A percentile compares a stretch with the other conserved stretches of the same genome.
phyloP scores from a whole-genome alignment of 306 rosid species.

The Glycyrrhiza uralensis region DNA sequence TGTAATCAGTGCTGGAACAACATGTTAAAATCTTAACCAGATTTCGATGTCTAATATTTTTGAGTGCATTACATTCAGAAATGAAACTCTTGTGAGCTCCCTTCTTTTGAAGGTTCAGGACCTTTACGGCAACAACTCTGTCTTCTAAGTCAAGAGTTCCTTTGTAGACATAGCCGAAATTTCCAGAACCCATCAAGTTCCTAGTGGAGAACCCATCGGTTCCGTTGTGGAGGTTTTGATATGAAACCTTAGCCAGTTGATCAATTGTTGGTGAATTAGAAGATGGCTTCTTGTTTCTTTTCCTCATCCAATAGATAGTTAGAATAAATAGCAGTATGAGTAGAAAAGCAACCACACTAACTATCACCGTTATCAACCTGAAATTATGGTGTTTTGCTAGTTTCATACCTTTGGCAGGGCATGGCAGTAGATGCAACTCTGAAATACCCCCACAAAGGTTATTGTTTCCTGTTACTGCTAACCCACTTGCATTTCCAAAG shows the following conservation, averaged over 20 bases:
- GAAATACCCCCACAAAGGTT: slow-evolving; percentile 33
- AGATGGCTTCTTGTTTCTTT: not conserved
- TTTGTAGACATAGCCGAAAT: too few species aligned
- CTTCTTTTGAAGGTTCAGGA: slow-evolving; percentile 14
- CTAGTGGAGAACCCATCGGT: not conserved
- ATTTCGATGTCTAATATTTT: slow-evolving; percentile 10
- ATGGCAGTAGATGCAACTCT: not conserved
- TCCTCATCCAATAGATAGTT: not conserved
- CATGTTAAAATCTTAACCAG: slow-evolving; percentile 19
- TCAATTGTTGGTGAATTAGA: not conserved
- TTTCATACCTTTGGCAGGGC: not conserved
- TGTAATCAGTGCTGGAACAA: slow-evolving; percentile 15
- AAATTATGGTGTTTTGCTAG: not conserved
- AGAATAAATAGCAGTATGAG: not conserved
- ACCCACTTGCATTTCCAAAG: slow-evolving; percentile 17
- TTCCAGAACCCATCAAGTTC: slow-evolving; percentile 9
- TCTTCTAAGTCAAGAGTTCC: not conserved
- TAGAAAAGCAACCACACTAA: slow-evolving; percentile 8
- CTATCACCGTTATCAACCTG: not conserved
- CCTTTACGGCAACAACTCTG: not conserved
- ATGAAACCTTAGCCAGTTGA: not conserved
- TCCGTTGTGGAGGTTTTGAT: not conserved
- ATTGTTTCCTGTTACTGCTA: slow-evolving; percentile 4
- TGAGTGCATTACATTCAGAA: slow-evolving; percentile 16
- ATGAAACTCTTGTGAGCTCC: too few species aligned